A percentile compares a stretch with the other conserved stretches of the same genome.
These are phyloP conservation scores for Xylaria intraflava DNA, from an alignment of 495 filamentous ascomycete species.

Conservation along the genomic window DNA sequence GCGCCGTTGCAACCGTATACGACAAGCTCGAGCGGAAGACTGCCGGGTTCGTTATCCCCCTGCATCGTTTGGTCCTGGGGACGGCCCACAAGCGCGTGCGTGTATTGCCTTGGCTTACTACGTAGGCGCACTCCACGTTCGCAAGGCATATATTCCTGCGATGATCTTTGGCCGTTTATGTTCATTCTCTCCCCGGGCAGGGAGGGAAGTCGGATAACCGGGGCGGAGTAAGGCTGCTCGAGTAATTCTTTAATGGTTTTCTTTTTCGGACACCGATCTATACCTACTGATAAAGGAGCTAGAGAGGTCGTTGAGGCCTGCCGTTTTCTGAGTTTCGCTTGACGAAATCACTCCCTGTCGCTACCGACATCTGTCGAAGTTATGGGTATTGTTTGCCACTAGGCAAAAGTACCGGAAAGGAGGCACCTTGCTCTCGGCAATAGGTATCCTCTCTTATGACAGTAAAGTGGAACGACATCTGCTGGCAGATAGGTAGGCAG, in stretches of 20 bases:
- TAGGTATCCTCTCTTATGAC: no score
- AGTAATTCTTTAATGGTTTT: no score
- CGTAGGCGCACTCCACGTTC: constrained; percentile 7
- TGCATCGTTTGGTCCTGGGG: not conserved
- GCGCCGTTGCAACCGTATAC: no score
- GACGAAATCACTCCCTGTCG: constrained; percentile 4
- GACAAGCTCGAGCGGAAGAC: constrained; percentile 2
- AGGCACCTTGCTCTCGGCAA: no score
- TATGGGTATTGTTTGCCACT: no score
- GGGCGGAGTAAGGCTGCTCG: not conserved
- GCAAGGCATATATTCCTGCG: constrained; percentile 5
- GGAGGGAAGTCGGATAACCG: not conserved
- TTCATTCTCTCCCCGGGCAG: not conserved
- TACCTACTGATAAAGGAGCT: not conserved
- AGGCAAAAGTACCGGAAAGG: no score
- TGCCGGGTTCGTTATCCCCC: constrained; percentile 2
- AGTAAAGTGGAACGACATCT: no score
- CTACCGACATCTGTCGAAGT: no score
- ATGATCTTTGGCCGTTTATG: constrained; percentile 3
- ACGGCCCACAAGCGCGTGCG: not conserved
- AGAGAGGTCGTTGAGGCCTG: not conserved
- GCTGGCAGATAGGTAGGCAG: no score
- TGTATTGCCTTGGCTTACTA: not conserved
- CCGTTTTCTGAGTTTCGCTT: constrained; percentile 3
- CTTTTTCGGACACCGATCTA: constrained; percentile 6